Evolutionary conservation across 805 yeast genomes (phyloP), one percentile per base, ranked within the genome.

Genomic region (Yamadazyma ubonensis): DNA sequence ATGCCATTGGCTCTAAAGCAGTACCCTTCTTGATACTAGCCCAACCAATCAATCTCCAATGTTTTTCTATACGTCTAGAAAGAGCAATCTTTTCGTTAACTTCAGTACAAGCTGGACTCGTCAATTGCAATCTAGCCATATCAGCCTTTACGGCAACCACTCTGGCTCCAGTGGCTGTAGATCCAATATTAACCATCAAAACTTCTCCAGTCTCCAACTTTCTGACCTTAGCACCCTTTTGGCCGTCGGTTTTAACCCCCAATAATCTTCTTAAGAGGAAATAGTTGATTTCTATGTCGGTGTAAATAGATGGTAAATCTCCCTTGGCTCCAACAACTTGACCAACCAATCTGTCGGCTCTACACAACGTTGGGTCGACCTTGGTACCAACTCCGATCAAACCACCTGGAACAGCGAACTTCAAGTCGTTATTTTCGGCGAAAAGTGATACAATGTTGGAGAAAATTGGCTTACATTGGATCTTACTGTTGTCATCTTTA

Each of bases 21-120:
- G 90, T 83, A 70, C 96, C 96, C 70, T 86, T 88, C 71, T 86
- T 86, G 64, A 90, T 91, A 37, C 96, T 89, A 55, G 99, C 99
- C 99, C 99, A 93, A 57, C 99, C 99, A 71, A 93, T 93, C 65
- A 93, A 78, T 78, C 99, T 93, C 96, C 97, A 93, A 69, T 93
- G 99, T 80, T 91, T 91, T 65, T 93, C 99, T 57, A 93, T 93
- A 79, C 99, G 90, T 78, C 99, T 86, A 32, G 97, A 89, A 60
- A 93, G 75, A 28, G 99, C 99, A 66, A 93, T 91, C 83, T 93
- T 91, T 74, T 93, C 99, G 53, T 95, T 87, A 37, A 91, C 78
- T 74, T 91, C 97, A 27, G 99, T 91, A 81, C 99, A 93, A 35
- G 98, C 99, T 41, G 99, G 99, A 34, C 96, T 83, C 34, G 98